Base-by-base conservation (phyloP, 2,329 filamentous ascomycete species). In the Stenocarpella maydis region DNA sequence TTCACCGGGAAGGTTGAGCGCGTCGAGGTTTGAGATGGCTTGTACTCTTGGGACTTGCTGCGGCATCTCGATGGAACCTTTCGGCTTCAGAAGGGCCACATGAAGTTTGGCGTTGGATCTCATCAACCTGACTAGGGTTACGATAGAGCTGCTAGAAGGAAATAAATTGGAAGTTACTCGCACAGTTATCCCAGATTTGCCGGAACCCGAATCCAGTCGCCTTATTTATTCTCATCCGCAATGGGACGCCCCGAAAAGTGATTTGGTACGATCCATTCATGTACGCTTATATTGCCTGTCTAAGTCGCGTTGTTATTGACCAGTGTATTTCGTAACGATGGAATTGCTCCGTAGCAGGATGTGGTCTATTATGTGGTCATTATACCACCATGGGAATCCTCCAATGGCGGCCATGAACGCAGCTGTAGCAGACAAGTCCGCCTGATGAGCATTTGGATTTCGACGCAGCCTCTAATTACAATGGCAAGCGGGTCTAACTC, bases 1-100 rank as follows among this genome's bases (percentile, higher is more conserved):
- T 65, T 69, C 28, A 66, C 69, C 1, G 69, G 69, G 19, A n/a
- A 60, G 53, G 19, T 71, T 8, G 69, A 71, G 43, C 45, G 52
- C 2, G 66, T 71, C 17, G 66, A 63, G 21, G 49, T 24, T 19
- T 67, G 52, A 69, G 37, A 66, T 31, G 17, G 3, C 14, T n/a
- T 12, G 5, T 49, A 2, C 10, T 15, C 1, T 24, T 4, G 21
- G 43, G 34, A 37, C 21, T 24, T 26, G 21, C 21, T 49, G 47
- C 24, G 12, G 24, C 10, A 24, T 12, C 7, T 21, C 15, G 45
- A 21, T 47, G 0, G 9, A 4, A 1, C 4, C 12, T 47, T 47
- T 10, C 45, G 12, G 45, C 1, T 24, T 24, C 17, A 1, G 10
- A 14, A 12, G 1, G 3, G 21, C 45, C 3, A 47, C 17, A 12